Percentiles rank a stretch among this genome's conserved stretches.
These are phyloP conservation scores for Trichoderma koningiopsis DNA, from an alignment of 2,329 filamentous ascomycete genomes.

Conservation along the genomic window DNA sequence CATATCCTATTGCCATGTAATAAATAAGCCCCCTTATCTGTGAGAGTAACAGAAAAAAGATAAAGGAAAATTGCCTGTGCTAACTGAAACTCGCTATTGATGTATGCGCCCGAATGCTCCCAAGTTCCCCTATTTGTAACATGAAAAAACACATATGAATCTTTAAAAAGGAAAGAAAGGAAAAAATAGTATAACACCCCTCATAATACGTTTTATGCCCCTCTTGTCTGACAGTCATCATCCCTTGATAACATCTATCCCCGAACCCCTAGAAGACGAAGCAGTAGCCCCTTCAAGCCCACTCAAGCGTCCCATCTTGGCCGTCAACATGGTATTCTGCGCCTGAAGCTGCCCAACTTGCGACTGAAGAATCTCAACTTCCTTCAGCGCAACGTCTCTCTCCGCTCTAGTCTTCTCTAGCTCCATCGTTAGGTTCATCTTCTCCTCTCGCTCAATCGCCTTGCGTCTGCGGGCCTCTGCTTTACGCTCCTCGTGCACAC, in stretches of 20 bases:
- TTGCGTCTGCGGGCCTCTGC: conserved; percentile 55
- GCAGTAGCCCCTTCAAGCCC: conserved; percentile 45
- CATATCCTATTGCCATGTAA: background rate
- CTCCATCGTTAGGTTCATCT: conserved; percentile 51
- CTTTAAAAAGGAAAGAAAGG: background rate
- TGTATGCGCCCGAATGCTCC: background rate
- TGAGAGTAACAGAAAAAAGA: background rate
- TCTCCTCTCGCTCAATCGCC: conserved; percentile 56
- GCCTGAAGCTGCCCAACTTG: conserved; percentile 61
- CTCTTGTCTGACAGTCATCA: background rate
- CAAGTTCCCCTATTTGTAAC: background rate
- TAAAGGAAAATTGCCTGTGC: background rate
- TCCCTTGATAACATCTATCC: conserved; percentile 14
- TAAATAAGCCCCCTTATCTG: background rate
- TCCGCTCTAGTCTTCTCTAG: conserved; percentile 56
- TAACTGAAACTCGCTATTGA: background rate
- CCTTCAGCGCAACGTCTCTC: conserved; percentile 53
- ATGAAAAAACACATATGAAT: background rate
- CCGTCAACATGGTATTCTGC: conserved; percentile 62
- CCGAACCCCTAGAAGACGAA: conserved; percentile 36
- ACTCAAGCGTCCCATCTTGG: conserved; percentile 51
- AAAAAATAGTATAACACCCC: background rate
- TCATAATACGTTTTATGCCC: background rate
- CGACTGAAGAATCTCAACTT: conserved; percentile 56
- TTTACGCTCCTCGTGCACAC: conserved; percentile 63